Evolutionary conservation across 306 rosid species (phyloP).

Genomic region (Rubus parviflorus): DNA sequence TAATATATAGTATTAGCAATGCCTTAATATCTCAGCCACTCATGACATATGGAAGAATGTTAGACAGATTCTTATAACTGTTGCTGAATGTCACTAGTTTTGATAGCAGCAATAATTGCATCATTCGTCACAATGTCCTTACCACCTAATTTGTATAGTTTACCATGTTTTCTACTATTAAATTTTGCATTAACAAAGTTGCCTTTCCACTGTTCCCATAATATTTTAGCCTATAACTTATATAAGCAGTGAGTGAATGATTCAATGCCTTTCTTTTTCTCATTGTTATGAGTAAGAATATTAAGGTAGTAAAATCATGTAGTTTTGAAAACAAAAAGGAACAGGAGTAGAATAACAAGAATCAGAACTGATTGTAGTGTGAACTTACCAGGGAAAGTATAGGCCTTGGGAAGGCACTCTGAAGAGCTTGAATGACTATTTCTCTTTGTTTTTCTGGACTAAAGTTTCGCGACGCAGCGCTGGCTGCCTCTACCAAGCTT

Average conservation of each 20-base stretch:
- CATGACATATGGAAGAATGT: slow-evolving; percentile 5
- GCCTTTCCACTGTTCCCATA: slow-evolving; percentile 4
- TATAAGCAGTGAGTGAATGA: not conserved
- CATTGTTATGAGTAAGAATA: not conserved
- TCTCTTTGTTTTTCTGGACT: slow-evolving; percentile 52
- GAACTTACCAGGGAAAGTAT: slow-evolving; percentile 57
- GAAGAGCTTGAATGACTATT: slow-evolving; percentile 56
- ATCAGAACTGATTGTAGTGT: not conserved
- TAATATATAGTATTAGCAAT: not conserved
- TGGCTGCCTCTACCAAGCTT: slow-evolving; percentile 79
- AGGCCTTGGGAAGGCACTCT: slow-evolving; percentile 62
- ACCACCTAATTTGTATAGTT: not conserved
- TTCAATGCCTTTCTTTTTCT: not conserved
- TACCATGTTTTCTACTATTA: not conserved
- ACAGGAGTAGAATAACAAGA: not conserved
- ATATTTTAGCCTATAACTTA: not conserved
- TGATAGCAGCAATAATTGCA: not conserved
- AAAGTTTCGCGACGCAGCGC: slow-evolving; percentile 42
- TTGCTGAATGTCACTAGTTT: slow-evolving; percentile 8
- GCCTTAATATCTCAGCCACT: not conserved
- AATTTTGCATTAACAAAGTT: not conserved
- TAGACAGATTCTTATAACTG: not conserved
- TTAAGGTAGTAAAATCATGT: not conserved
- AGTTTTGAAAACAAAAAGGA: not conserved
- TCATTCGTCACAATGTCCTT: not conserved